Conservation (phyloP, 495 filamentous ascomycete genomes). For the Aspergillus avenaceus region DNA sequence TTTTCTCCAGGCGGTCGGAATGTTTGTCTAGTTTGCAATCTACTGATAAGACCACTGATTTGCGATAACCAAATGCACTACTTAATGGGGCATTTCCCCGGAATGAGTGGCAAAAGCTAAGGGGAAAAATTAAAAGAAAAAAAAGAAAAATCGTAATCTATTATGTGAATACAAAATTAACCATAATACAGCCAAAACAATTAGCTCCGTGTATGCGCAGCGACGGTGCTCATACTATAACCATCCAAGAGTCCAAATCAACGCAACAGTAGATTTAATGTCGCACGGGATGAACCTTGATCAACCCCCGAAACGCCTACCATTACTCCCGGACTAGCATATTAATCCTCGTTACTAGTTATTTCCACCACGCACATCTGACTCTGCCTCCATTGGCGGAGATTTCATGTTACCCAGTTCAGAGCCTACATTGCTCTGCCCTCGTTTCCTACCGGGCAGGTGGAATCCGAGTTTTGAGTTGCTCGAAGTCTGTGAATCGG, state of each 20-base stretch:
- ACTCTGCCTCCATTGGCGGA: constrained; percentile 19
- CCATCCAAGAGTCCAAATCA: neutral
- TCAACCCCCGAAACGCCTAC: constrained; percentile 3
- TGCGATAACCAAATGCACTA: neutral
- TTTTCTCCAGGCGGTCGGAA: constrained; percentile 12
- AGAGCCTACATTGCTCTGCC: constrained; percentile 66
- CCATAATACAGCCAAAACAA: neutral
- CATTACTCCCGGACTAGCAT: no score
- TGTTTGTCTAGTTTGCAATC: constrained; percentile 30
- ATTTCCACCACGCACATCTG: constrained; percentile 26
- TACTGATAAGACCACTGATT: constrained; percentile 26
- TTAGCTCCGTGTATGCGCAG: neutral
- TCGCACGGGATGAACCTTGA: neutral
- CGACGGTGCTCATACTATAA: neutral
- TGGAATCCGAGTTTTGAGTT: constrained; percentile 58
- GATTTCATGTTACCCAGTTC: constrained; percentile 59
- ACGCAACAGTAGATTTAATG: neutral
- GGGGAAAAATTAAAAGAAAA: neutral
- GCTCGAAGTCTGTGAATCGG: constrained; percentile 33
- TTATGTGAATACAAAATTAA: constrained; percentile 3
- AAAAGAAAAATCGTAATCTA: neutral
- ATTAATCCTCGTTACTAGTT: no score
- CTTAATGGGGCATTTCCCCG: neutral
- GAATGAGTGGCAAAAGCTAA: neutral
- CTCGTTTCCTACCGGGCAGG: constrained; percentile 68